Percentiles rank a stretch among this genome's conserved stretches.
phyloP scores from a whole-genome alignment of 768 basidiomycete species.

The Lentinula aciculospora region DNA sequence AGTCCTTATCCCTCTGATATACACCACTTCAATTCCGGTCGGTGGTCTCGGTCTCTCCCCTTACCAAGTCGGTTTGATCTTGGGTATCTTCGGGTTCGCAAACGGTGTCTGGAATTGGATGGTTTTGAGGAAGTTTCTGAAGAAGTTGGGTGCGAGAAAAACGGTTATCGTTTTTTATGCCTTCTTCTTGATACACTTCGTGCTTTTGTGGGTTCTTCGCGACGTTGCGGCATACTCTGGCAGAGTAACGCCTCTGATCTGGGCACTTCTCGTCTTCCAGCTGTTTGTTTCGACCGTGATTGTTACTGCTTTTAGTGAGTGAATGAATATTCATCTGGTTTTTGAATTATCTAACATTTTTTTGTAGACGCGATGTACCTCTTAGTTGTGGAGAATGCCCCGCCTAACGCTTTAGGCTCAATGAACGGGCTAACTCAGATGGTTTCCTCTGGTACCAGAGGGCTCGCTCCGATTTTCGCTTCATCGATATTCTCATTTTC shows the following conservation, averaged over 20 bases:
- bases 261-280: constrained; percentile 26
- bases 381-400: constrained; percentile 38
- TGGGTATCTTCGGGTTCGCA: constrained; percentile 40
- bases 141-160: constrained; percentile 47
- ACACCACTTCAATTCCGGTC: constrained; percentile 40
- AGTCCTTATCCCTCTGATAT: constrained; percentile 21
- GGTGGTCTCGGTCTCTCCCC: constrained; percentile 52
- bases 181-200: constrained; percentile 19
- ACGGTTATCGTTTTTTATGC: constrained; percentile 36
- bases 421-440: constrained; percentile 55
- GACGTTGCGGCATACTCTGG: constrained; percentile 25
- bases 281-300: constrained; percentile 20
- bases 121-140: constrained; percentile 45
- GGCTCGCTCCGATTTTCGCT: constrained; percentile 47
- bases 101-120: constrained; percentile 52
- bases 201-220: background rate
- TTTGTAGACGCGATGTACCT: constrained; percentile 41
- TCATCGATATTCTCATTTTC: constrained; percentile 56
- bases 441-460: constrained; percentile 38
- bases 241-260: constrained; percentile 24
- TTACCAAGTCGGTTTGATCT: constrained; percentile 41
- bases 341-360: background rate
- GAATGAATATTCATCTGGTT: background rate
- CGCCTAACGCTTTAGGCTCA: constrained; percentile 38
- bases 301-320: constrained; percentile 32